Evolutionary conservation across 2,329 filamentous ascomycete species (phyloP).

Genomic region (Paraphoma sp.): DNA sequence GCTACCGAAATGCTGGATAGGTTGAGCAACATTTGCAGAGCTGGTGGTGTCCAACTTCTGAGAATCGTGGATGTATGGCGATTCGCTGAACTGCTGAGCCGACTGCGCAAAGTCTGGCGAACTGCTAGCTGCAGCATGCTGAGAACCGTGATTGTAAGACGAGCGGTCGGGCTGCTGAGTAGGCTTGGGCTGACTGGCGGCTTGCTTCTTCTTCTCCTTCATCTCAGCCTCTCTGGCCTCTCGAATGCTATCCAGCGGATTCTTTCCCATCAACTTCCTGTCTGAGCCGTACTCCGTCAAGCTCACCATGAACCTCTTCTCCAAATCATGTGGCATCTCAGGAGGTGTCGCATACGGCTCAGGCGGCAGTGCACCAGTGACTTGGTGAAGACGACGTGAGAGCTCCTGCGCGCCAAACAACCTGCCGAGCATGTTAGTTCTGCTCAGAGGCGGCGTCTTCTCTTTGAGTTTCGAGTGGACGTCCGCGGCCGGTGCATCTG

Average conservation of each 20-base stretch:
- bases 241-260: not conserved
- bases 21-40: too few relatives aligned
- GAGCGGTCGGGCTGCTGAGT: too few relatives aligned
- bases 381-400: conserved; percentile 18
- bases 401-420: not conserved
- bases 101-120: too few relatives aligned
- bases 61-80: too few relatives aligned
- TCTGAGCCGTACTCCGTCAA: conserved; percentile 13
- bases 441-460: conserved; percentile 2
- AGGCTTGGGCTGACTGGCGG: too few relatives aligned
- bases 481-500: not conserved
- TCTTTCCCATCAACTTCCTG: not conserved
- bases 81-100: too few relatives aligned
- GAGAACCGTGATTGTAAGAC: too few relatives aligned
- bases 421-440: not conserved
- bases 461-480: conserved; percentile 2
- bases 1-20: too few relatives aligned
- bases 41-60: too few relatives aligned
- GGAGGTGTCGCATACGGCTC: conserved; percentile 20
- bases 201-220: not conserved
- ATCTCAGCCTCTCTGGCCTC: not conserved
- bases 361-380: conserved; percentile 13
- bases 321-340: conserved; percentile 7
- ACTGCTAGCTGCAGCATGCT: too few relatives aligned
- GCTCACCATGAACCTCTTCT: conserved; percentile 8